phyloP scores from a whole-genome alignment of 1,284 basidiomycete species.

The Vanrija sp. region DNA sequence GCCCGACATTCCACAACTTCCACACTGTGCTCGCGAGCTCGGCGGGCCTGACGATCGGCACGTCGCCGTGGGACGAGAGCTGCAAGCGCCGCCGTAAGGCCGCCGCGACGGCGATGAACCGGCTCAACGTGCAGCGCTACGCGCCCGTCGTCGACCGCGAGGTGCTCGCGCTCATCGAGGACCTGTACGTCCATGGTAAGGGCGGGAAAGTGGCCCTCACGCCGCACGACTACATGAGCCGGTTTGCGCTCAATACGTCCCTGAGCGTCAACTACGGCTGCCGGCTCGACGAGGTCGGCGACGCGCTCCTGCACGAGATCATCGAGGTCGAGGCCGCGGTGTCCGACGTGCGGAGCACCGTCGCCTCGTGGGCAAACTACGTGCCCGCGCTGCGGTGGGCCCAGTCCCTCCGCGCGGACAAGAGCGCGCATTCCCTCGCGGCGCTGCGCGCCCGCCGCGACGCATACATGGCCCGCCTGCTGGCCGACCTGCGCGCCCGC shows the following conservation, averaged over 20 bases:
- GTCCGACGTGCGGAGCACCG: constrained; percentile 11
- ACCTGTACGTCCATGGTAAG: constrained; percentile 15
- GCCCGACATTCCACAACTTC: constrained; percentile 19
- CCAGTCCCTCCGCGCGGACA: neutral
- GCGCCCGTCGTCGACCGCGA: constrained; percentile 19
- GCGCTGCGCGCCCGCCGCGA: constrained; percentile 12
- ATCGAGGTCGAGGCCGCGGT: constrained; percentile 13
- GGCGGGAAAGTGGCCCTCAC: constrained; percentile 9
- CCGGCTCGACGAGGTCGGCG: constrained; percentile 11
- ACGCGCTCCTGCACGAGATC: constrained; percentile 15
- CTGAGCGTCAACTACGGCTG: constrained; percentile 18
- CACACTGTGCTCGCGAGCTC: constrained; percentile 13
- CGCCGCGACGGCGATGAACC: constrained; percentile 18
- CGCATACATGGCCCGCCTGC: constrained; percentile 15
- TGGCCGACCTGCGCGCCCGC: constrained; percentile 14
- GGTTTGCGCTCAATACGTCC: constrained; percentile 18
- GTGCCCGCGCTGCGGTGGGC: constrained; percentile 13
- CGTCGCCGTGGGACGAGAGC: constrained; percentile 20
- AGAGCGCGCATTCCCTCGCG: neutral
- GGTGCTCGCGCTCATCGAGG: constrained; percentile 18
- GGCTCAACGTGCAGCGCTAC: constrained; percentile 12
- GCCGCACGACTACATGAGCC: constrained; percentile 12
- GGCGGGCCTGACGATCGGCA: constrained; percentile 16
- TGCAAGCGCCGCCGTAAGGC: constrained; percentile 21
- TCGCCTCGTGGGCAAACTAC: constrained; percentile 11